Evolutionary conservation across 1,284 basidiomycete species (phyloP), one percentile per base, ranked within the genome.

Genomic region (Ganoderma resinaceum): DNA sequence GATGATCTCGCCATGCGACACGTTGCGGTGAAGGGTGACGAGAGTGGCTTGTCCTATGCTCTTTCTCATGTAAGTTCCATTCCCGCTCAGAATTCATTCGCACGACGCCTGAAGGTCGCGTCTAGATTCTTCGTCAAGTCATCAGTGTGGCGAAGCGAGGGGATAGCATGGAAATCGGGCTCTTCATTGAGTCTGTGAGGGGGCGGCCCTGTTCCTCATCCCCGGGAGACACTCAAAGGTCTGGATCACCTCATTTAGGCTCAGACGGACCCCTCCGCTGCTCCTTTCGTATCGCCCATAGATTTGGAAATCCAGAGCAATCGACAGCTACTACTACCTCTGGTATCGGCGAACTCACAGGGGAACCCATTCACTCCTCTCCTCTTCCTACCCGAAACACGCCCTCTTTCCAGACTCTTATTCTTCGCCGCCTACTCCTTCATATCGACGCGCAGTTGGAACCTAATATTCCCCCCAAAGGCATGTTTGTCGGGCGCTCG

Each of bases 131-230:
- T 57, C 92, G 95, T 26, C 96, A 97, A 84, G 85, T 97, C 53
- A 82, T 98, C 38, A 82, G 84, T 40, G 89, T 90, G 37, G 84
- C 94, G 4, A 81, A 82, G 61, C 82, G 79, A 57, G 94, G 94
- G 5, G 95, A 97, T 76, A 91, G 92, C n/a, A 87, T 98, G 62
- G 95, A 97, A 76, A 81, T 98, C 61, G 95, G 96, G 5, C 86
- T 98, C n/a, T 89, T 90, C 72, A 84, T 95, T 63, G 83, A 85
- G 65, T 77, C 80, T 63, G 74, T 75, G 20, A 70, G 66, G 66
- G 73, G 67, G 37, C 55, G 70, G 18, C 53, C 35, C 14, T 65
- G 66, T 7, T 66, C 68, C 7, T 65, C 65, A 11, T 68, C 72
- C 8, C 68, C 66, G 4, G 66, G 60, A 9, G 57, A 38, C 12